Percentiles rank a stretch among this genome's conserved stretches.
Evolutionary conservation across 176 grass and related monocot species (phyloP).

Genomic region (Thinopyrum elongatum): DNA sequence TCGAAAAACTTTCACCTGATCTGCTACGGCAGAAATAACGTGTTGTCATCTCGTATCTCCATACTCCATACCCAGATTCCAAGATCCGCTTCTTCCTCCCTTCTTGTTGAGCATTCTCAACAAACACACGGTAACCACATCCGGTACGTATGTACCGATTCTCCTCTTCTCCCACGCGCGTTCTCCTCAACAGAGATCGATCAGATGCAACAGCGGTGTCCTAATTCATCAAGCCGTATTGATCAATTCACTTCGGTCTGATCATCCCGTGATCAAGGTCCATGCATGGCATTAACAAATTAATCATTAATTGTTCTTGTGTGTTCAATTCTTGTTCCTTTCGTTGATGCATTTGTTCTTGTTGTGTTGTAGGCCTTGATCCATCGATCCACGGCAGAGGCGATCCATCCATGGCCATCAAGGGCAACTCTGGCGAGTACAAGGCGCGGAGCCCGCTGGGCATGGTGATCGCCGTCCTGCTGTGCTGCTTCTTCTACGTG

Average conservation of each 20-base stretch:
- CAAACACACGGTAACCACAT: background rate
- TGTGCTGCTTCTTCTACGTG: conserved; percentile 84
- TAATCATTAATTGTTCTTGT: background rate
- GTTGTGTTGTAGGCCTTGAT: conserved; percentile 6
- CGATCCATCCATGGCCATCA: conserved; percentile 51
- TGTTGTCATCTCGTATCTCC: background rate
- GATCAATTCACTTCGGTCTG: background rate
- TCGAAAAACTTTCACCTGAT: too few species aligned
- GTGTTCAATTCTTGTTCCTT: background rate
- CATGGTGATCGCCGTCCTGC: conserved; percentile 51
- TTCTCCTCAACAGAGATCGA: background rate
- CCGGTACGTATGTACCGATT: background rate
- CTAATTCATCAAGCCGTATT: background rate
- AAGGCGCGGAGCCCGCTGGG: conserved; percentile 55
- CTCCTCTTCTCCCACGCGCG: background rate
- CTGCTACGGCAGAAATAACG: too few species aligned
- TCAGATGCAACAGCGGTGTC: background rate
- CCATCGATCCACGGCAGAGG: background rate
- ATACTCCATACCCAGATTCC: background rate
- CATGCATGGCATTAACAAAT: background rate
- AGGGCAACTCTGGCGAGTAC: conserved; percentile 44
- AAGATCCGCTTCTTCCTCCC: conserved; percentile 42
- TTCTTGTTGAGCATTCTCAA: background rate
- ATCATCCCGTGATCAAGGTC: conserved; percentile 4
- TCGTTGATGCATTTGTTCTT: background rate